Evolutionary conservation across 768 basidiomycete species (phyloP), one percentile per base, ranked within the genome.

Genomic region (button mushroom (Agaricus bisporus)): DNA sequence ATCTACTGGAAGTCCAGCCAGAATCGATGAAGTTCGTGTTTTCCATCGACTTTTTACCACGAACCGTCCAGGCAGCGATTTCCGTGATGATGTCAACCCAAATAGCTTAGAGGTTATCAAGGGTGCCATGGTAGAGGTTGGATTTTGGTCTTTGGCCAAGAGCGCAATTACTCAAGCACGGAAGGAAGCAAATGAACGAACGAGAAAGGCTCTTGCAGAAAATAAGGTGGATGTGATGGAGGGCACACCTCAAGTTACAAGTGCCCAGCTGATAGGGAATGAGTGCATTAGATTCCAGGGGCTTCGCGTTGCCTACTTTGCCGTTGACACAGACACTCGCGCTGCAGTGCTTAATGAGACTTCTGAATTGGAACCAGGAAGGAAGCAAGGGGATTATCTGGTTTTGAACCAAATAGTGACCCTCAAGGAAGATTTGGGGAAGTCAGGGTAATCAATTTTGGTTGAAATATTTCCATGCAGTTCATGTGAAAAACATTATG

Each of bases 271-370:
- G 38, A 80, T 91, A 42, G 95, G 89, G 25, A 88, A 88, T 67
- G 97, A 98, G 68, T 91, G 87, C 64, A 80, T 98, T 51, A 80
- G 97, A 37, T 98, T 99, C 84, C 97, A 99, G 70, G 97, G 94
- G 7, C 76, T 98, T 63, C 84, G 97, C 9, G 85, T 98, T 44
- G 97, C 88, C 2, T 99, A 98, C 73, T 98, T 99, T 64, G 81
- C 91, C 17, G 73, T 98, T 25, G 97, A 99, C 67, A 87, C 85
- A 67, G 95, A 98, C 62, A 74, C 93, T 36, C 75, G 78, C 35
- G 62, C 94, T 35, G 80, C 78, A 14, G 80, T 77, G 51, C 66
- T 95, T 26, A 79, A 85, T 12, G 80, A 85, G 57, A 67, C 71
- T 5, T 77, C 70, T 1, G 72, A 69, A 1, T 69, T 63, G 15